phyloP scores from a whole-genome alignment of 208 protist genomes.

The Trypanosoma congolense region DNA sequence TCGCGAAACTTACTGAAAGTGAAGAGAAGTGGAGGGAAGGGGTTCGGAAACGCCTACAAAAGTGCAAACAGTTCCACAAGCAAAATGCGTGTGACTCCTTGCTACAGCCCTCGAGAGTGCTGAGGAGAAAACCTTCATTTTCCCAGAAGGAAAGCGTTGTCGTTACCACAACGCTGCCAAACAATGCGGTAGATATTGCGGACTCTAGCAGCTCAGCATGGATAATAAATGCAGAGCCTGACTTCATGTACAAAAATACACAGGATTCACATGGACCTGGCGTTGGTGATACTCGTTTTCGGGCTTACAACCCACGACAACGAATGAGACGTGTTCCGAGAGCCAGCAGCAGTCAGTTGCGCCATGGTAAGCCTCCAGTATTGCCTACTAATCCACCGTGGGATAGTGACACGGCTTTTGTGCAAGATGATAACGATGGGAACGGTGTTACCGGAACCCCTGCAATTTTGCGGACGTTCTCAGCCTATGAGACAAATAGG shows the following conservation, averaged over 20 bases:
- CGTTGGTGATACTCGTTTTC: too few relatives aligned
- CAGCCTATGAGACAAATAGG: background rate
- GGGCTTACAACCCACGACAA: too few relatives aligned
- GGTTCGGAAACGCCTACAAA: constrained; percentile 33
- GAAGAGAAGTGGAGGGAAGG: constrained; percentile 34
- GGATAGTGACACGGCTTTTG: background rate
- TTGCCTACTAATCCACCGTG: background rate
- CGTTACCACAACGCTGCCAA: constrained; percentile 60
- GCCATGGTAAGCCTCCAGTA: too few relatives aligned
- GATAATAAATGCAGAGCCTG: too few relatives aligned
- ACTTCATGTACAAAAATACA: too few relatives aligned
- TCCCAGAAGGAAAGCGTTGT: constrained; percentile 28
- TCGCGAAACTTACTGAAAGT: constrained; percentile 27
- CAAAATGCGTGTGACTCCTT: constrained; percentile 9
- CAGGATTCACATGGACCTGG: too few relatives aligned
- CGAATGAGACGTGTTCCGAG: too few relatives aligned
- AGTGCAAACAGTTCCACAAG: constrained; percentile 30
- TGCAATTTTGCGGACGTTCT: background rate
- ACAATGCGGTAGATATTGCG: constrained; percentile 34
- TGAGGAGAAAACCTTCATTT: background rate
- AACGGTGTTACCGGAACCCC: background rate
- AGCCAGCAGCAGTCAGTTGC: too few relatives aligned
- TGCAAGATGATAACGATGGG: background rate
- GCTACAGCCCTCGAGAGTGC: constrained; percentile 2
- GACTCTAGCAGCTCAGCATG: constrained; percentile 4